Conservation (phyloP, 108 stramenopile genomes). For the Epipyxis sp. region DNA sequence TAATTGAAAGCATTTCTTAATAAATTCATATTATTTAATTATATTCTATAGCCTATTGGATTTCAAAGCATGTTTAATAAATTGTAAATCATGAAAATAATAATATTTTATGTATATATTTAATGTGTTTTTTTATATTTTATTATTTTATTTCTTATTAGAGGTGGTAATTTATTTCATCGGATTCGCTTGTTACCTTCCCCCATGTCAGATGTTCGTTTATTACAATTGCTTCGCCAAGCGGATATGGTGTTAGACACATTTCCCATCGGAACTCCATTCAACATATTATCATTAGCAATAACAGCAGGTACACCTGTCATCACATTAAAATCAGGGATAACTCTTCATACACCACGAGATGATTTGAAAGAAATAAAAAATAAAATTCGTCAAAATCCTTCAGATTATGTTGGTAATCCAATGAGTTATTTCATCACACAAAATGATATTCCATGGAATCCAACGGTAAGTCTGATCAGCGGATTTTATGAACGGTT, state of each 20-base stretch:
- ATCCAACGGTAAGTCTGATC: background rate
- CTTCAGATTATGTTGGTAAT: background rate
- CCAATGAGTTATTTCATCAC: background rate
- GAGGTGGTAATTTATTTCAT: background rate
- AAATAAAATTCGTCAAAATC: background rate
- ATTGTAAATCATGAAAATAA: no score
- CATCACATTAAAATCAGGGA: conserved; percentile 6
- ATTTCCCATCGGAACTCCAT: conserved; percentile 8
- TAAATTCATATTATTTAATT: no score
- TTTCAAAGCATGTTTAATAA: no score
- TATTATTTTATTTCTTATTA: background rate
- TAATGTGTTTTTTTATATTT: no score
- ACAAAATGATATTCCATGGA: conserved; percentile 9
- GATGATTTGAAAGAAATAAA: background rate
- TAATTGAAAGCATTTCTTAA: no score
- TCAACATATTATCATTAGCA: background rate
- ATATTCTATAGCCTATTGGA: no score
- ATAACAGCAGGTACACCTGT: conserved; percentile 23
- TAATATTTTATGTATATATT: no score
- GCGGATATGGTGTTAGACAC: conserved; percentile 20
- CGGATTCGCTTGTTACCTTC: conserved; percentile 18
- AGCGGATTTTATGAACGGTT: background rate
- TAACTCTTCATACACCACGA: background rate
- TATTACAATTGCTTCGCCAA: conserved; percentile 6
- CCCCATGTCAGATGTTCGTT: background rate